These are phyloP conservation scores for cucumber (Cucumis sativus) DNA, from an alignment of 306 rosid species.

Conservation along the genomic window DNA sequence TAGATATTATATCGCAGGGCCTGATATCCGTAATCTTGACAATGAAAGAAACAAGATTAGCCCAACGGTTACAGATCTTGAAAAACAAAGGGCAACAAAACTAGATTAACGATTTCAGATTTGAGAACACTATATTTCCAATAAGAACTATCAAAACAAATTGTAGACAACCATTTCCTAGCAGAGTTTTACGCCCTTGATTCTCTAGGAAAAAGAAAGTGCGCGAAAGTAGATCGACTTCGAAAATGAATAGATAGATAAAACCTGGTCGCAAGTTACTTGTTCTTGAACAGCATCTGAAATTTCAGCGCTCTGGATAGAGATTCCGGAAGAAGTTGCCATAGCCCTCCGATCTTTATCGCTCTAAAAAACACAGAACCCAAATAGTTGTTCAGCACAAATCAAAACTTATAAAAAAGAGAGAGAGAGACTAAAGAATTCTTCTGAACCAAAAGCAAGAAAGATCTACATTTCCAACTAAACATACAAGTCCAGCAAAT, in stretches of 20 bases:
- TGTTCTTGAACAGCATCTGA: background rate
- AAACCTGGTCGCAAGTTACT: slow-evolving; percentile 23
- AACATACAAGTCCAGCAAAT: too few species aligned
- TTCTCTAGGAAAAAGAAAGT: background rate
- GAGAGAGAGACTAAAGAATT: slow-evolving; percentile 19
- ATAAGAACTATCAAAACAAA: background rate
- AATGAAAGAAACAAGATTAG: background rate
- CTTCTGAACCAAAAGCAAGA: slow-evolving; percentile 11
- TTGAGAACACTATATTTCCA: background rate
- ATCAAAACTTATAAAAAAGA: background rate
- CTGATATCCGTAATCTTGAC: background rate
- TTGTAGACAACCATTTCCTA: background rate
- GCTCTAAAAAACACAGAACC: background rate
- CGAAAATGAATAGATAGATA: background rate
- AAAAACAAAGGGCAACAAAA: background rate
- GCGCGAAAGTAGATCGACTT: background rate
- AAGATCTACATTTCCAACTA: too few species aligned
- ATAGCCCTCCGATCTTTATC: slow-evolving; percentile 7
- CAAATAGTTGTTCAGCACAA: background rate
- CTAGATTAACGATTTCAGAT: background rate
- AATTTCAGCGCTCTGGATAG: slow-evolving; percentile 13
- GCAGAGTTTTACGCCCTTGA: background rate
- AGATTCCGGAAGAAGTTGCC: slow-evolving; percentile 23
- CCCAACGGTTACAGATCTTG: background rate
- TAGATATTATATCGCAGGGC: background rate